phyloP scores from a whole-genome alignment of 148 eudicot species.

The Pouteria glomerata region DNA sequence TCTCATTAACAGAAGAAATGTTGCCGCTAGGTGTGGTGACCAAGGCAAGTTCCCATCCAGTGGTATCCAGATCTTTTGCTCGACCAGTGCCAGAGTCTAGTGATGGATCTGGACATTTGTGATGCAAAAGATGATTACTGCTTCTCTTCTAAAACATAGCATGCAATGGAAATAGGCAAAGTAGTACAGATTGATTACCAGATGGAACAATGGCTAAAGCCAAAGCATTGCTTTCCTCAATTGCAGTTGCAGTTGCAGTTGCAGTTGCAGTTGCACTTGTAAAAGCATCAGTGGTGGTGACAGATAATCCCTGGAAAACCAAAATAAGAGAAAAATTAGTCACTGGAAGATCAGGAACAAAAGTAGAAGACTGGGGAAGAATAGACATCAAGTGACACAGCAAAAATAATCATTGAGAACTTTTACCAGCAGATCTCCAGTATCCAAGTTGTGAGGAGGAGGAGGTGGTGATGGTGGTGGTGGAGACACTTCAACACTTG shows the following conservation, averaged over 20 bases:
- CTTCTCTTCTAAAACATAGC: not conserved
- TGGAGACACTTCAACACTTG: constrained; percentile 30
- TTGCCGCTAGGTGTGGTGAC: constrained; percentile 80
- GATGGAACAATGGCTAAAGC: constrained; percentile 86
- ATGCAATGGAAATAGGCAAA: not conserved
- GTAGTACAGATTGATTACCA: constrained; percentile 32
- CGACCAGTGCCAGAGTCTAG: constrained; percentile 19
- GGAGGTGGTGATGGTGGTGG: constrained; percentile 42
- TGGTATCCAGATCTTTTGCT: constrained; percentile 68
- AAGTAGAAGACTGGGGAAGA: no score
- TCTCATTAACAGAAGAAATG: constrained; percentile 59
- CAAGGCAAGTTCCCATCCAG: constrained; percentile 98
- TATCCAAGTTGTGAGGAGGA: constrained; percentile 40
- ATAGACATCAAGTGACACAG: not conserved
- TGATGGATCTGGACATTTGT: constrained; percentile 18
- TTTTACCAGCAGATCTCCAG: constrained; percentile 80
- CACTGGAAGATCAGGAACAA: no score
- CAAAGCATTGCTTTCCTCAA: constrained; percentile 93
- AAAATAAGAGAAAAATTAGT: not conserved
- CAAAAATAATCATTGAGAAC: not conserved
- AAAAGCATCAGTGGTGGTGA: constrained; percentile 42
- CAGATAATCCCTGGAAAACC: constrained; percentile 63
- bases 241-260: no score
- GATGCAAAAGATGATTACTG: not conserved
- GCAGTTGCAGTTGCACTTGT: no score